These are phyloP conservation scores for Combretum micranthum DNA, from an alignment of 345 rosid genomes.

Conservation along the genomic window DNA sequence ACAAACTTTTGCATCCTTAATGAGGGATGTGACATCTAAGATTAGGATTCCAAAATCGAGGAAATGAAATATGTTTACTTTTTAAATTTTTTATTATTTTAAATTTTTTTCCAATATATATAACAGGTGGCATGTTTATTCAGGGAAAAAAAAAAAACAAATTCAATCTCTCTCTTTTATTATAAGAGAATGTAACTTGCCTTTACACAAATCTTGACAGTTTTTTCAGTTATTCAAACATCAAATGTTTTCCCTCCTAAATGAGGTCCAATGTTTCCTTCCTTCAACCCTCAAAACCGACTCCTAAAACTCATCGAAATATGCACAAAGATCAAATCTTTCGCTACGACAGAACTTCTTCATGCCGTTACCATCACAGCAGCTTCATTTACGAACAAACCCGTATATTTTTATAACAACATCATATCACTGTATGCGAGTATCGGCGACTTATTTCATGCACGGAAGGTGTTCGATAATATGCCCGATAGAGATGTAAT, in stretches of 20 bases:
- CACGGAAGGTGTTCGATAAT: constrained; percentile 56
- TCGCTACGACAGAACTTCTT: constrained; percentile 42
- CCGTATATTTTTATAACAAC: constrained; percentile 52
- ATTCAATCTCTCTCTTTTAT: too few species aligned
- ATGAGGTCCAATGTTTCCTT: constrained; percentile 43
- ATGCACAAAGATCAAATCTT: constrained; percentile 37
- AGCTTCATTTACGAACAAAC: constrained; percentile 31
- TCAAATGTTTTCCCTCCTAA: constrained; percentile 8
- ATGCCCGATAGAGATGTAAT: constrained; percentile 55
- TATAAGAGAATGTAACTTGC: too few species aligned
- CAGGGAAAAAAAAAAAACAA: too few species aligned
- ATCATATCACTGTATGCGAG: constrained; percentile 30
- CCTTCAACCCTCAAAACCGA: constrained; percentile 28
- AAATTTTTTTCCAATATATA: too few species aligned
- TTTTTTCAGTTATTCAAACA: too few species aligned
- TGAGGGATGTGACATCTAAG: too few species aligned
- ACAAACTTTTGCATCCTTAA: too few species aligned
- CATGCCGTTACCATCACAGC: constrained; percentile 61
- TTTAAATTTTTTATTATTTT: too few species aligned
- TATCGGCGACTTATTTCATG: constrained; percentile 23
- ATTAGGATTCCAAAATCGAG: too few species aligned
- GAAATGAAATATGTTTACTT: too few species aligned
- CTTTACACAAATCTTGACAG: too few species aligned
- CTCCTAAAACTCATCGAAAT: constrained; percentile 39
- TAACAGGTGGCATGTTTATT: too few species aligned